These are phyloP conservation scores for Colletotrichum echinochloae DNA, from an alignment of 2,329 filamentous ascomycete species.

Conservation along the genomic window DNA sequence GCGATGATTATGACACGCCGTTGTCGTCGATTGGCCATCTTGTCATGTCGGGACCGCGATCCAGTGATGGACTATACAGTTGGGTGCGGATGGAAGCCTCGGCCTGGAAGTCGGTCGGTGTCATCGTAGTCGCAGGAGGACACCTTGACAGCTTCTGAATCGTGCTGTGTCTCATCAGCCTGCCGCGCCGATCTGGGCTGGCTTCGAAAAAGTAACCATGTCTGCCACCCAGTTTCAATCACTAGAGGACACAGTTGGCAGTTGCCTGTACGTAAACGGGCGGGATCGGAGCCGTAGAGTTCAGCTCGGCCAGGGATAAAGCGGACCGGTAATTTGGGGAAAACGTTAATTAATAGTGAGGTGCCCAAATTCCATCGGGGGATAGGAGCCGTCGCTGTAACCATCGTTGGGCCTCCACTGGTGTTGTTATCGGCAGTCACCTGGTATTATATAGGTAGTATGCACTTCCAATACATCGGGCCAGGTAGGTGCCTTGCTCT, in stretches of 20 bases:
- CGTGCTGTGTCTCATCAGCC: conserved; percentile 26
- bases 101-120: conserved; percentile 1
- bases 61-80: not conserved
- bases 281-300: not conserved
- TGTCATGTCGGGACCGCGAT: conserved; percentile 21
- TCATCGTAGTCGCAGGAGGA: not conserved
- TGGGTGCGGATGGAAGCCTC: not conserved
- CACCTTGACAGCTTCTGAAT: conserved; percentile 11
- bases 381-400: not conserved
- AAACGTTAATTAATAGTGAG: too few relatives aligned
- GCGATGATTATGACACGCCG: conserved; percentile 37
- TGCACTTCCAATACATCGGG: too few relatives aligned
- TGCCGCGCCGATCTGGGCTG: conserved; percentile 16
- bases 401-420: not conserved
- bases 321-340: not conserved
- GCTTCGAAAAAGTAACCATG: not conserved
- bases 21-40: conserved; percentile 40
- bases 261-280: not conserved
- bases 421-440: too few relatives aligned
- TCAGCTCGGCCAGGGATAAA: not conserved
- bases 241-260: not conserved
- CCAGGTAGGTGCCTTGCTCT: not conserved
- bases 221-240: not conserved
- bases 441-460: too few relatives aligned
- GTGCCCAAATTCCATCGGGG: too few relatives aligned